A percentile compares a stretch with the other conserved stretches of the same genome.
These are phyloP conservation scores for Cyclotella sp. DNA, from an alignment of 108 stramenopile species.

Conservation along the genomic window DNA sequence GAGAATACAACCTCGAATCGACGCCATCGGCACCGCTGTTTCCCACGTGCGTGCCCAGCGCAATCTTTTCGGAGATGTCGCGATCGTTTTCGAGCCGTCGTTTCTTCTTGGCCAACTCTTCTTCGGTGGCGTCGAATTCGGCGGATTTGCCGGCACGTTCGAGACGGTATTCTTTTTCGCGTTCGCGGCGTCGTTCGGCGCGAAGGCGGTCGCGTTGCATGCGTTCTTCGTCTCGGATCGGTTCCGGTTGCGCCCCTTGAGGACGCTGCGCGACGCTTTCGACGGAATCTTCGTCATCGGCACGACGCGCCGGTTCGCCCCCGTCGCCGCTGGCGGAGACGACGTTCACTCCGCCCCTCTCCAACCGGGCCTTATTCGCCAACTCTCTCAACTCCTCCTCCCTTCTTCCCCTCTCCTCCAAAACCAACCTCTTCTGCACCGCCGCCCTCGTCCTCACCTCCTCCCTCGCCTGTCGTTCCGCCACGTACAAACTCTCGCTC, in stretches of 20 bases:
- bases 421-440: constrained; percentile 88
- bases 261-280: constrained; percentile 27
- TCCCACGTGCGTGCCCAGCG: constrained; percentile 96
- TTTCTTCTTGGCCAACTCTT: constrained; percentile 74
- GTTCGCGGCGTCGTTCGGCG: constrained; percentile 88
- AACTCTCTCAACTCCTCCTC: constrained; percentile 94
- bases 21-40: constrained; percentile 80
- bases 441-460: constrained; percentile 92
- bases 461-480: constrained; percentile 95
- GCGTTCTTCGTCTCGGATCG: constrained; percentile 65
- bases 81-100: constrained; percentile 91
- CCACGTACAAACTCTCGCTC: constrained; percentile 93
- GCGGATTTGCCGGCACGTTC: constrained; percentile 73
- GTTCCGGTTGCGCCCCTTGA: constrained; percentile 33
- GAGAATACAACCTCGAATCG: constrained; percentile 96
- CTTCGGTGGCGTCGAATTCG: constrained; percentile 40
- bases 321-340: background rate
- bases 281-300: constrained; percentile 45
- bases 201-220: constrained; percentile 93
- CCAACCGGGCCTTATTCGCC: constrained; percentile 91
- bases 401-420: constrained; percentile 87
- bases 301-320: background rate
- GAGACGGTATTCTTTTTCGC: constrained; percentile 94
- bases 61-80: constrained; percentile 98
- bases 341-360: constrained; percentile 69